Percentiles rank a stretch among this genome's conserved stretches.
These are phyloP conservation scores for Extremus antarcticus DNA, from an alignment of 495 filamentous ascomycete genomes.

Conservation along the genomic window DNA sequence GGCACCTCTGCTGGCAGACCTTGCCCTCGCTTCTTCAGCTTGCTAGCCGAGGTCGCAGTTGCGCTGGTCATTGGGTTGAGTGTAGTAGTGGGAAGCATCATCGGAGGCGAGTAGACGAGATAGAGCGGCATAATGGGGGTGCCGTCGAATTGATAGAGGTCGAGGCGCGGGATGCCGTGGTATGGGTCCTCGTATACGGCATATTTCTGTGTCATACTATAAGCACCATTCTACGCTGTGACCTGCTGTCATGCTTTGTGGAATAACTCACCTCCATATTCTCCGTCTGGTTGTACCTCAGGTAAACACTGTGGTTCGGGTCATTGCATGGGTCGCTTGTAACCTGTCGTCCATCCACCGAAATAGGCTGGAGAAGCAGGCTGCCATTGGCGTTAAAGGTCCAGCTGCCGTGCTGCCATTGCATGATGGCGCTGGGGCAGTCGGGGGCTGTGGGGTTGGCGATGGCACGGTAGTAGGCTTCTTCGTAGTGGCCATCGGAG, in stretches of 20 bases:
- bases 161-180: slow-evolving; percentile 51
- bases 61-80: slow-evolving; percentile 37
- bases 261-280: slow-evolving; percentile 44
- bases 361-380: slow-evolving; percentile 51
- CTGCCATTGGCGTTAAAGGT: slow-evolving; percentile 45
- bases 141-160: slow-evolving; percentile 56
- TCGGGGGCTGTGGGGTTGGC: slow-evolving; percentile 54
- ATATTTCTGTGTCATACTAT: slow-evolving; percentile 41
- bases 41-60: slow-evolving; percentile 31
- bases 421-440: slow-evolving; percentile 61
- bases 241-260: neutral
- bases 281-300: slow-evolving; percentile 60
- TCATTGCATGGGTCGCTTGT: slow-evolving; percentile 55
- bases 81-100: slow-evolving; percentile 65
- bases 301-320: slow-evolving; percentile 41
- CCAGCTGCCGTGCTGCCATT: slow-evolving; percentile 68
- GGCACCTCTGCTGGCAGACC: slow-evolving; percentile 22
- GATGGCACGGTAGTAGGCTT: slow-evolving; percentile 62
- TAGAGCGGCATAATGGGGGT: slow-evolving; percentile 64
- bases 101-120: slow-evolving; percentile 53
- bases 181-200: slow-evolving; percentile 51
- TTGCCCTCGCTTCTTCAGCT: slow-evolving; percentile 20
- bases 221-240: neutral
- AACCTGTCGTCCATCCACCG: slow-evolving; percentile 61
- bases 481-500: slow-evolving; percentile 58